Evolutionary conservation across 2,329 filamentous ascomycete species (phyloP), one percentile per base, ranked within the genome.

Genomic region (Talaromyces atroroseus): DNA sequence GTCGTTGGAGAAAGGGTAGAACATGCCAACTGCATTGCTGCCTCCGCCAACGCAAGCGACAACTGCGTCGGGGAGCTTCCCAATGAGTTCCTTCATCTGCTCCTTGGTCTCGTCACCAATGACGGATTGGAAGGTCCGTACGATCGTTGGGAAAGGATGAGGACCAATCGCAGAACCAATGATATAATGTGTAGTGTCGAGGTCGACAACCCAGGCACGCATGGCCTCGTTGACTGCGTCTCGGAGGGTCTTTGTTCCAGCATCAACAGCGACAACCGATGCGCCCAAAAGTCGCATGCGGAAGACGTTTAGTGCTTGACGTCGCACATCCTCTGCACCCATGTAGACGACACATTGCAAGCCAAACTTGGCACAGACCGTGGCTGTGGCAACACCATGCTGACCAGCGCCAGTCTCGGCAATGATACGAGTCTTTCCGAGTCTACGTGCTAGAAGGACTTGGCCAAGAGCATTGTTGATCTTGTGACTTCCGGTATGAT

Each of bases 281-380:
- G 94, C 94, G 58, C 94, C 94, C 5, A 99, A 86, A 11, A 99
- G 82, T 74, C 95, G 94, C 83, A 99, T 99, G 46, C 94, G 88
- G 84, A 99, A 99, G 40, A 99, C 94, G 74, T 99, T 99, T 58
- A 99, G 81, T 1, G 94, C 92, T 74, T 99, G 94, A 64, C 94
- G 86, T 58, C 94, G 88, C 52, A 97, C 94, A 68, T 99, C 94
- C 76, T 99, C 94, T 48, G 92, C 91, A 66, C 94, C 94, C 94
- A 99, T 99, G 76, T 92, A 99, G 55, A 99, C 89, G 29, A 91
- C 95, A 71, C 94, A 99, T 72, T 92, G 88, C 92, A 99, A 92
- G 68, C 90, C 91, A 67, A 99, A 97, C 76, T 96, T 96, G 69
- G 94, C 94, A 67, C 94, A 97, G 23, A 97, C 91, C 0, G 94